Evolutionary conservation across 176 grass and related monocot genomes (phyloP), one percentile per base, ranked within the genome.

Genomic region (Tuctoria greenei): DNA sequence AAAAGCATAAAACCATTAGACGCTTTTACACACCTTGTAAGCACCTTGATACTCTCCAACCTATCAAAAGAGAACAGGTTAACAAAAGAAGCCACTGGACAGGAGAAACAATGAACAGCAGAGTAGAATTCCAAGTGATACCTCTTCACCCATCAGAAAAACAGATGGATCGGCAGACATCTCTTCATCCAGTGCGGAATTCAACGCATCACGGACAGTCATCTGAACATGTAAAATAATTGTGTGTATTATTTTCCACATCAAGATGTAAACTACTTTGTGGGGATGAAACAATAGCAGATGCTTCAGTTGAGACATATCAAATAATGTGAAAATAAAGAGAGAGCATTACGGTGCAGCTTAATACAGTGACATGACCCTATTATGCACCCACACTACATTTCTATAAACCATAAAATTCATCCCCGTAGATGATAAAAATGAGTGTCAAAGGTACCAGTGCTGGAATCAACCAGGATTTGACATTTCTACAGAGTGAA

Each of bases 21-120:
- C 64, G 6, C 59, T 23, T 61, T 77, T 46, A 66, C 76, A 69
- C 13, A 94, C 91, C 91, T 98, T 98, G 79, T 98, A 98, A 67
- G 95, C 95, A 81, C 95, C 95, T 83, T 98, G 95, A 67, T 98
- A 98, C 73, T 98, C 91, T 65, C 95, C 95, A 65, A 98, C 95
- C 95, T 98, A 76, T 55, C 31, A 93, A 35, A 69, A 31, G 79
- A 28, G 3, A 73, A 82, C 23, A 43, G 24, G 47, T 81, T 72
- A 83, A 50, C 51, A 71, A 42, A 31, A 47, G 18, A 68, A 63
- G 8, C 20, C 8, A 71, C 15, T 51, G 2, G 26, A 64, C 4
- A 61, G 6, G 13, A 8, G 31, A 18, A 79, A 38, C 65, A 4
- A 52, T 37, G 2, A 40, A 12, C 18, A 63, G 2, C 64, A 74